Base-by-base conservation (phyloP, 179 eudicot genomes). In the Kewa caespitosa region DNA sequence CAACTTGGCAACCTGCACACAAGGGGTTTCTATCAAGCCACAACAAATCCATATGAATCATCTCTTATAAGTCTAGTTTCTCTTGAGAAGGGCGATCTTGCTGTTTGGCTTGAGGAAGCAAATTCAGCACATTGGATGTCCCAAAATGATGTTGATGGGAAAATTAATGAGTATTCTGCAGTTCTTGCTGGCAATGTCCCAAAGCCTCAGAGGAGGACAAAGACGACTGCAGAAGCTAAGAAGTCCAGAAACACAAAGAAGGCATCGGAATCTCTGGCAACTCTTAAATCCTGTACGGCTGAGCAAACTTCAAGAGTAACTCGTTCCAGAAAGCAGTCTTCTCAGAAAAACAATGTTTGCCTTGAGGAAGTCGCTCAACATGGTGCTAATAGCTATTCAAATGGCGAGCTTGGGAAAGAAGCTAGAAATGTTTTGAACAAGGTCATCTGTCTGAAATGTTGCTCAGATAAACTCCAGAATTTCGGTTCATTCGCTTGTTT, bases 381-480 rank as follows among this genome's bases (percentile, higher is more conserved):
- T 72, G 75, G 69, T 71, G 33, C 38, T 23, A 66, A 52, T 81
- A 73, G 67, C 59, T 37, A 65, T 70, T 70, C 77, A 52, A 33
- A 78, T 34, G 78, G 75, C 18, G 73, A 48, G 43, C 69, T 55
- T 32, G 76, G 79, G 73, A 74, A 81, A 73, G 82, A 77, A 70
- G 59, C 76, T 22, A 25, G 71, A 39, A 72, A 74, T 41, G 73
- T 83, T 79, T 85, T 82, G 72, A 77, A 79, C 78, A 80, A 82
- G 79, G 78, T 85, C 50, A 85, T 66, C 70, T 91, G 99, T 75
- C 89, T 82, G 89, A 83, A 93, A 69, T 93, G 95, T 80, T 84
- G 85, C 70, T 84, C 75, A 52, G 70, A 38, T 59, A 88, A 86
- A 75, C 76, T 83, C 65, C 64, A 77, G 42, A 55, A 54, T 55